Conservation (phyloP, 106 monocot genomes). For the Allium sativum region DNA sequence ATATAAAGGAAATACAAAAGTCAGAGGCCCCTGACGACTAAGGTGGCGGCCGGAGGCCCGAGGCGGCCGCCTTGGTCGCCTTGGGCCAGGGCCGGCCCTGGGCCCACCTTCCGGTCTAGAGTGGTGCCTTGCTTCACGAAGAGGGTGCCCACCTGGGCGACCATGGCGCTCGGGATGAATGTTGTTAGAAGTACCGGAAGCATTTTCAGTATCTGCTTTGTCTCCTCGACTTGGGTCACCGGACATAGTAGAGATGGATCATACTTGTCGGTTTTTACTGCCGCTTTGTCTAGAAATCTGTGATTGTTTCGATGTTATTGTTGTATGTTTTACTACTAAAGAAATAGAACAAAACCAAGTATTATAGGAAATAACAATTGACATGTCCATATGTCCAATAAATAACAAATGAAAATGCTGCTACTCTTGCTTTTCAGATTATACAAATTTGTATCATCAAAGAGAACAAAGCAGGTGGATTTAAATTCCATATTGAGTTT, state of each 20-base stretch:
- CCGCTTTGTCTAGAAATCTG: slow-evolving; percentile 19
- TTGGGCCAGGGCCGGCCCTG: too few relatives aligned
- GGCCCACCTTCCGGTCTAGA: slow-evolving; percentile 20
- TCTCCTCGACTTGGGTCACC: slow-evolving; percentile 12
- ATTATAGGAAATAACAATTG: too few relatives aligned
- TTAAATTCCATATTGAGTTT: too few relatives aligned
- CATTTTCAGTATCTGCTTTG: slow-evolving; percentile 13
- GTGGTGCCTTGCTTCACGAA: slow-evolving; percentile 45
- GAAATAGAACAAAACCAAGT: neutral
- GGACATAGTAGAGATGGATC: neutral
- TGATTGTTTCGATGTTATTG: neutral
- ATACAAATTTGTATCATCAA: too few relatives aligned
- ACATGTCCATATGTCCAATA: too few relatives aligned
- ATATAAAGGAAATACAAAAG: too few relatives aligned
- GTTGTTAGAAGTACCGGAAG: slow-evolving; percentile 3
- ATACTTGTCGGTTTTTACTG: neutral
- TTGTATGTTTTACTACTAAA: neutral
- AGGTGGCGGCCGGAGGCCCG: too few relatives aligned
- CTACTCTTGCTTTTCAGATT: too few relatives aligned
- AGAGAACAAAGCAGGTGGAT: too few relatives aligned
- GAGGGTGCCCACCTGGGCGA: slow-evolving; percentile 17
- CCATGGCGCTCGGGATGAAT: slow-evolving; percentile 7
- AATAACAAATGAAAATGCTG: too few relatives aligned
- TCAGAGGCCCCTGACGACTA: too few relatives aligned
- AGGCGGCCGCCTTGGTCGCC: too few relatives aligned